A percentile compares a stretch with the other conserved stretches of the same genome.
These are phyloP conservation scores for Gryganskiella cystojenkinii DNA, from an alignment of 192 early-diverging fungal genomes.

Conservation along the genomic window DNA sequence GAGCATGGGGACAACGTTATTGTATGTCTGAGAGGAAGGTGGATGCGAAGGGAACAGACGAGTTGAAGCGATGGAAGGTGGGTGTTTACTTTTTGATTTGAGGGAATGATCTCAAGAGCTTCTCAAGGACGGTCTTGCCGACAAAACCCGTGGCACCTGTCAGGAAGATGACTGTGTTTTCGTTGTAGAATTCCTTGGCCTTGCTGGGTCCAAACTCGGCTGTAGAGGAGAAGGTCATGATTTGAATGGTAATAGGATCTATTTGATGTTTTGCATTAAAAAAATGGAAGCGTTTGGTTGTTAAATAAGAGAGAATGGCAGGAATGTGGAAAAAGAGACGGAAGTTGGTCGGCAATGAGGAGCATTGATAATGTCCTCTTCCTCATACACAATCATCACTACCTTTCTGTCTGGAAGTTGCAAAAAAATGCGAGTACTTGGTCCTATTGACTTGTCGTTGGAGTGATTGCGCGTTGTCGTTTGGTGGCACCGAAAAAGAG, in stretches of 20 bases:
- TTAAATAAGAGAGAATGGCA: too few relatives aligned
- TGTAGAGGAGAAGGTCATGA: conserved; percentile 2
- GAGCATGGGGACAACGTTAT: background rate
- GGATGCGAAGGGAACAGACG: background rate
- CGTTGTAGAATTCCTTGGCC: conserved; percentile 42
- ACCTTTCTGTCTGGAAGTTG: too few relatives aligned
- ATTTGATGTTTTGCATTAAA: too few relatives aligned
- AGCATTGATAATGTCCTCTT: too few relatives aligned
- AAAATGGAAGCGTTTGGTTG: too few relatives aligned
- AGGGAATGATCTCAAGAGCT: conserved; percentile 52
- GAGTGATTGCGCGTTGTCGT: too few relatives aligned
- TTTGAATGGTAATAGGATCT: background rate
- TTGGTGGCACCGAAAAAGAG: too few relatives aligned
- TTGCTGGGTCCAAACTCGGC: conserved; percentile 32
- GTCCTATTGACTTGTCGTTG: too few relatives aligned
- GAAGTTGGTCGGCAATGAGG: too few relatives aligned
- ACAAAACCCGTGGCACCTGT: conserved; percentile 66
- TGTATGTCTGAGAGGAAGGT: background rate
- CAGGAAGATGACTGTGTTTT: conserved; percentile 55
- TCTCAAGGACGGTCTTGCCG: conserved; percentile 64
- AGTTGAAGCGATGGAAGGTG: conserved; percentile 7
- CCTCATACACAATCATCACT: too few relatives aligned
- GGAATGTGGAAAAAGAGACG: too few relatives aligned
- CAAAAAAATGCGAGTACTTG: too few relatives aligned
- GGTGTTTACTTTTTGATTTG: conserved; percentile 46